Percentiles rank a stretch among this genome's conserved stretches.
phyloP scores from a whole-genome alignment of 208 protist genomes.

The Leishmania tarentolae region DNA sequence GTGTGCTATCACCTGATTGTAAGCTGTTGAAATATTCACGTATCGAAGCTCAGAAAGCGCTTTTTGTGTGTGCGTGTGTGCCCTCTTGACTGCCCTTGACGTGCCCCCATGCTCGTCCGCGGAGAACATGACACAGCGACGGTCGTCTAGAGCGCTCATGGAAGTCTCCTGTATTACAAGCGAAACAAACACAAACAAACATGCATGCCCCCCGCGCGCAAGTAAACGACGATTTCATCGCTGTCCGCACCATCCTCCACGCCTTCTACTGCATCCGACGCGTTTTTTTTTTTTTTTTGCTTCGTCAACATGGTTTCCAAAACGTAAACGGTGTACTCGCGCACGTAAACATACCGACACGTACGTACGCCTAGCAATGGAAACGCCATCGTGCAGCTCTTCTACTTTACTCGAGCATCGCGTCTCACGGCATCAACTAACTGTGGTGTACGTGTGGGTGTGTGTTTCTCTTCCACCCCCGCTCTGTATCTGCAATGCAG shows the following conservation, averaged over 20 bases:
- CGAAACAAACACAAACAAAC: not conserved
- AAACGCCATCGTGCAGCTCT: not conserved
- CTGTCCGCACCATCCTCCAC: not conserved
- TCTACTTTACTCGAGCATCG: not conserved
- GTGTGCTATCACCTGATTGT: not conserved
- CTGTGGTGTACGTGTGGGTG: not conserved
- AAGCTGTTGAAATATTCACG: not conserved
- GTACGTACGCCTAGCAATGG: no score
- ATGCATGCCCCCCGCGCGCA: not conserved
- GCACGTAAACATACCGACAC: not conserved
- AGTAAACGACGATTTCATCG: not conserved
- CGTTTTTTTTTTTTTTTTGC: not conserved
- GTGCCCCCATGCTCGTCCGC: not conserved
- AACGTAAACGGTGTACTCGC: not conserved
- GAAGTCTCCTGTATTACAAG: not conserved
- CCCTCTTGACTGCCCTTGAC: not conserved
- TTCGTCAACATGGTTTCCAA: not conserved
- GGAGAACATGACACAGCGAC: not conserved
- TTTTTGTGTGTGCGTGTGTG: not conserved
- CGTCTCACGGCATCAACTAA: not conserved
- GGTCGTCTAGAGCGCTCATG: not conserved
- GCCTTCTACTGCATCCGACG: not conserved
- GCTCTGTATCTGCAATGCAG: conserved; percentile 14
- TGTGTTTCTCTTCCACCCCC: not conserved
- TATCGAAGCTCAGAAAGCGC: not conserved